Evolutionary conservation across 148 eudicot species (phyloP), one percentile per base, ranked within the genome.

Genomic region (Fagopyrum tataricum): DNA sequence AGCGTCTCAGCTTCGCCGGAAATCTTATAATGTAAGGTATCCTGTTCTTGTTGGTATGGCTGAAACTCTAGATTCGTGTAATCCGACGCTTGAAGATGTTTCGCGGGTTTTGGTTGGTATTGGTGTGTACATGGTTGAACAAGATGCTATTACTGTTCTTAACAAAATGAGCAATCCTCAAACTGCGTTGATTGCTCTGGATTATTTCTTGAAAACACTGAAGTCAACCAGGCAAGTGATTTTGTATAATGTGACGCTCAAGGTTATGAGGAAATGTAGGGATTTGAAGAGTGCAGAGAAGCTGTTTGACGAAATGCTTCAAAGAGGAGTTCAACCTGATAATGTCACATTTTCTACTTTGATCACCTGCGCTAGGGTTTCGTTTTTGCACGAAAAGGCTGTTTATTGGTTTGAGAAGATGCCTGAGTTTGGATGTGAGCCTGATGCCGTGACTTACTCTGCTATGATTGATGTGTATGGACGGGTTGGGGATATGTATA

Each of bases 391-490:
- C 2, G 66, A 76, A 5, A 85, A 84, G 76, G 98, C 98, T 4
- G 91, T 91, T 14, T 88, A 86, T 64, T 86, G 92, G 98, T 93
- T 87, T 73, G 97, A 91, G 61, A 93, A 86, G 80, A 91, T 93
- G 92, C 77, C 87, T 0, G 71, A 76, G 4, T 87, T 78, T 53
- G 90, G 86, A 46, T 84, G 87, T 21, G 53, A 85, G 26, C 95
- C 98, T 7, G 98, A 93, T 76, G 84, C 76, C 72, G 83, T 93
- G 70, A 85, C 89, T 39, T 88, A 84, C 71, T 83, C 92, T 8
- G 97, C 89, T 43, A 91, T 91, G 91, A 86, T 93, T 75, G 98
- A 93, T 82, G 84, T 83, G 0, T 93, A 91, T 74, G 97, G 98
- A 4, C 87, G 78, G 76, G 85, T 79, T 2, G 92, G 98, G 9